Conservation (phyloP, 352 stramenopile species). For the Phytophthora rubi region DNA sequence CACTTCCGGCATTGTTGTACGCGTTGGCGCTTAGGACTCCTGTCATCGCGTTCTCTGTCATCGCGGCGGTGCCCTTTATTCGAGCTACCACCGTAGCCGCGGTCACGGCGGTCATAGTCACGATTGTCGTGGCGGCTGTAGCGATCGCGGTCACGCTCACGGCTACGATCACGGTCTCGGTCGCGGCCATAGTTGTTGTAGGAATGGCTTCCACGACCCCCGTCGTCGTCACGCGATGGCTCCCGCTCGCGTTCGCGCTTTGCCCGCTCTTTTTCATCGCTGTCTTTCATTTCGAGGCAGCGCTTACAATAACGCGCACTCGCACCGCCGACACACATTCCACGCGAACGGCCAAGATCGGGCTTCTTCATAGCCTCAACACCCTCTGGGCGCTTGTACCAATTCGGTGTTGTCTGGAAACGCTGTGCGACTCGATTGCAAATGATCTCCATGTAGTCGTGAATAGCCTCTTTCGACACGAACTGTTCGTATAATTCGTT, state of each 20-base stretch:
- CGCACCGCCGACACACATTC: conserved; percentile 64
- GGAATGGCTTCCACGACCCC: conserved; percentile 25
- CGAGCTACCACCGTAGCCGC: conserved; percentile 32
- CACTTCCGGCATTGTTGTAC: conserved; percentile 61
- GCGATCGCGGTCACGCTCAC: conserved; percentile 32
- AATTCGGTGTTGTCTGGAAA: conserved; percentile 73
- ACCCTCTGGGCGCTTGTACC: conserved; percentile 68
- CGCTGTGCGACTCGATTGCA: conserved; percentile 92
- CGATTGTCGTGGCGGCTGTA: conserved; percentile 31
- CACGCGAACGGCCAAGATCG: conserved; percentile 52
- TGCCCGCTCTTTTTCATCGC: conserved; percentile 48
- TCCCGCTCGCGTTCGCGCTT: conserved; percentile 29
- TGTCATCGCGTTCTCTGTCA: conserved; percentile 39
- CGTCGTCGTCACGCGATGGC: conserved; percentile 30
- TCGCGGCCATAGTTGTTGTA: conserved; percentile 35
- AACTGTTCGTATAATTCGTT: conserved; percentile 95
- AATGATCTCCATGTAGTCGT: conserved; percentile 98
- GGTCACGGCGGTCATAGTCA: conserved; percentile 36
- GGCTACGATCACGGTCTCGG: conserved; percentile 18
- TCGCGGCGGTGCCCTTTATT: conserved; percentile 39
- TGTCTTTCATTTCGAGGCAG: conserved; percentile 71
- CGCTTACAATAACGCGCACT: conserved; percentile 71
- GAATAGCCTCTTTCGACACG: conserved; percentile 90
- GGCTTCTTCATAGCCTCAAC: conserved; percentile 71
- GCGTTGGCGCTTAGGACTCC: conserved; percentile 49